Evolutionary conservation across 768 basidiomycete species (phyloP), one percentile per base, ranked within the genome.

Genomic region (Termitomyces sp.): DNA sequence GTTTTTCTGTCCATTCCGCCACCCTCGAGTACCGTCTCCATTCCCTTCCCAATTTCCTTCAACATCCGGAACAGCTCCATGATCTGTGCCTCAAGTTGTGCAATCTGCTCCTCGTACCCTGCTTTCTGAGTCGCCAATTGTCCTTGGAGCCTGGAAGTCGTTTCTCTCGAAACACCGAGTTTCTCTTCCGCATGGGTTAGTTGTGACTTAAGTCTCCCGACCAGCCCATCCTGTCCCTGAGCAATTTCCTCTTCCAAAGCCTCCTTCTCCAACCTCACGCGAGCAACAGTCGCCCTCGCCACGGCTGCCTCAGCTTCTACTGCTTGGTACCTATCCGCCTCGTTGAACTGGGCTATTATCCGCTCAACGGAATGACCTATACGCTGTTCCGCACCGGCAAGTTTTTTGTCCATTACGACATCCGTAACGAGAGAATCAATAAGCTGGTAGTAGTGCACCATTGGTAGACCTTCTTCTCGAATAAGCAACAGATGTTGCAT

Each of bases 11-110:
- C 89, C 84, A 94, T 85, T 8, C 78, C 81, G 45, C 81, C 81
- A 27, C 75, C 79, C 69, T 87, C 90, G 20, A 91, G 74, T 59
- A 95, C 84, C 61, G 81, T 82, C 57, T 91, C 89, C 39, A 93
- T 82, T 15, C 89, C 88, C 57, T 82, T 85, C 16, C 89, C 86
- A 37, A 89, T 82, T 66, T 96, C 91, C 69, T 86, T 91, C 55
- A 98, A 78, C 93, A 97, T 96, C 64, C 89, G 81, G 76, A 95
- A 98, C 18, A 98, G 73, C 69, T 97, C 95, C 80, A 91, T 84
- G 61, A 96, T 95, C 76, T 97, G 92, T 13, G 88, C 82, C 68
- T 97, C 94, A 15, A 96, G 85, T 70, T 96, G 91, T 4, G 84
- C 79, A 58, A 98, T 93, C 64, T 85, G 85, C 58, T 93, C 91